Base-by-base conservation (phyloP, 192 early-diverging fungal genomes). In the Backusella circina region DNA sequence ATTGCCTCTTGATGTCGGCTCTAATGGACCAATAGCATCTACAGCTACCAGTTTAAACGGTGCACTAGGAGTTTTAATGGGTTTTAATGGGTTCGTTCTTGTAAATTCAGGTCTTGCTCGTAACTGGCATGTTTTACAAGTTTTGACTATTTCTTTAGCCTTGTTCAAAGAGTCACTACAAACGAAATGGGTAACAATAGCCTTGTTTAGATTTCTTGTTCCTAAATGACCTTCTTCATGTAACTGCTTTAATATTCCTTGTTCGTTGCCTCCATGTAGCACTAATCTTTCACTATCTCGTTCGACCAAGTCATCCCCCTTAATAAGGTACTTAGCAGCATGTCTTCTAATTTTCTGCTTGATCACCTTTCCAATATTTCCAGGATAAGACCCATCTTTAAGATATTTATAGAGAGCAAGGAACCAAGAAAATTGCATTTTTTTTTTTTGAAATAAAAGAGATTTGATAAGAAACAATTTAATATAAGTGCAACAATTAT, bases 161-260 rank as follows among this genome's bases (percentile, higher is more conserved):
- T 38, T 31, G 4, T 50, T 64, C 12, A 21, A 47, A 2, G 72
- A 23, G 0, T 67, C 5, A 3, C 30, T 5, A 13, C 54, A 71
- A 16, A 18, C 21, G 32, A 50, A 78, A 12, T 70, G 35, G 1
- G 44, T 50, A 1, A 16, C 50, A 2, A 70, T 7, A 4, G 30
- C 4, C 2, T 44, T 36, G n/a, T 33, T 32, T 31, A 44, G 31
- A 65, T 78, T 73, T 2, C 70, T 23, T 1, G 70, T 64, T 36
- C 72, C 77, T 1, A 37, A 47, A 36, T 75, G 73, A 5, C 64
- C 41, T 26, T 79, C 78, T 5, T 51, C 28, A 10, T 79, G 78
- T 7, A 75, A 41, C n/a, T 38, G 5, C 26, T 30, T 18, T 7
- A 79, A 26, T 1, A 64, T 26, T 18, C n/a, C 0, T 0, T 2